A percentile compares a stretch with the other conserved stretches of the same genome.
These are phyloP conservation scores for Thelonectria olida DNA, from an alignment of 2,329 filamentous ascomycete species.

Conservation along the genomic window DNA sequence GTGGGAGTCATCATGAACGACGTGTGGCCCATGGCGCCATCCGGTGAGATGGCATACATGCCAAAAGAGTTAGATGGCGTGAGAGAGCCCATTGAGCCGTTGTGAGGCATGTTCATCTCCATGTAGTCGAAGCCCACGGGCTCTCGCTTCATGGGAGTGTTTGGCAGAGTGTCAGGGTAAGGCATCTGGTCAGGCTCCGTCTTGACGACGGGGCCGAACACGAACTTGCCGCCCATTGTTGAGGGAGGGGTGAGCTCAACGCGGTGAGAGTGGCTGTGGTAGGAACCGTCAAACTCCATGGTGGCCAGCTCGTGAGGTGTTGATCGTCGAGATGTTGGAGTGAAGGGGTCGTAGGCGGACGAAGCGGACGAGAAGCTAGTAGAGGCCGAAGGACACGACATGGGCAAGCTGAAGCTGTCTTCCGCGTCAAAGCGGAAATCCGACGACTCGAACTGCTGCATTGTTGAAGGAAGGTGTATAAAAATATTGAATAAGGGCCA, in stretches of 20 bases:
- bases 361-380: constrained; percentile 53
- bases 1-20: constrained; percentile 53
- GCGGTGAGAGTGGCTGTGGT: constrained; percentile 37
- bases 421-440: constrained; percentile 53
- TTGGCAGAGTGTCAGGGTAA: constrained; percentile 44
- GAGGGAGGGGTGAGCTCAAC: constrained; percentile 50
- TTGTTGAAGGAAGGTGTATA: constrained; percentile 33
- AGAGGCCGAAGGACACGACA: constrained; percentile 47
- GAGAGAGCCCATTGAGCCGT: constrained; percentile 47
- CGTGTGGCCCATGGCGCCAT: constrained; percentile 42
- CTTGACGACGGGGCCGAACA: constrained; percentile 46
- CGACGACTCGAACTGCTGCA: constrained; percentile 51
- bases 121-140: constrained; percentile 49
- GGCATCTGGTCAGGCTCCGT: constrained; percentile 45
- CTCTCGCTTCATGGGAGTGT: constrained; percentile 50
- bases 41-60: constrained; percentile 48
- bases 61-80: constrained; percentile 49
- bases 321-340: constrained; percentile 55
- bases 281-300: constrained; percentile 49
- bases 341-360: constrained; percentile 54
- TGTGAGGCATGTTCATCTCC: constrained; percentile 47
- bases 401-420: constrained; percentile 49
- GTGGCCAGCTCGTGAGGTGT: constrained; percentile 50
- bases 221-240: constrained; percentile 44
- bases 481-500: constrained; percentile 17